A percentile compares a stretch with the other conserved stretches of the same genome.
These are phyloP conservation scores for Cymodocea nodosa DNA, from an alignment of 116 monocot species.

Conservation along the genomic window DNA sequence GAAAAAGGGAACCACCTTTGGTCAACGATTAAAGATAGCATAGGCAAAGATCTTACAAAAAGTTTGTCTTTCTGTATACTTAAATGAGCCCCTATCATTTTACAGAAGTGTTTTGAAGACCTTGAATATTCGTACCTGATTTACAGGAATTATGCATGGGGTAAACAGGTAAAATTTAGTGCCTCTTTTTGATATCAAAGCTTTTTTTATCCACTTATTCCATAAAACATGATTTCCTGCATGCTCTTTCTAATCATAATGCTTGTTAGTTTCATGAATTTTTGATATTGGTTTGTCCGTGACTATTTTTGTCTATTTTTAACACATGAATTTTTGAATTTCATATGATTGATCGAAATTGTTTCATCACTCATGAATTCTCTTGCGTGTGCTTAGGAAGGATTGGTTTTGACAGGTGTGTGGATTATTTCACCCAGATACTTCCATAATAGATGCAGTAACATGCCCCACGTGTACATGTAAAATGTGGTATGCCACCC, in stretches of 20 bases:
- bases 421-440: too few species aligned
- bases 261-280: neutral
- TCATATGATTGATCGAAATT: neutral
- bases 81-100: conserved; percentile 89
- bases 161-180: conserved; percentile 39
- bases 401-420: too few species aligned
- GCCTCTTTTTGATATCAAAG: too few species aligned
- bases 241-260: neutral
- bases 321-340: too few species aligned
- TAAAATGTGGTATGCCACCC: too few species aligned
- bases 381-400: too few species aligned
- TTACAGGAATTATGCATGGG: conserved; percentile 83
- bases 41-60: conserved; percentile 98
- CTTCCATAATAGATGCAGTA: too few species aligned
- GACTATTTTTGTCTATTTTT: too few species aligned
- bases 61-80: conserved; percentile 97
- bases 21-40: conserved; percentile 99
- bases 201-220: neutral
- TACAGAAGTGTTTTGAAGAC: conserved; percentile 98
- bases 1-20: conserved; percentile 96
- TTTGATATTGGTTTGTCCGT: too few species aligned
- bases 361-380: too few species aligned
- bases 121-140: conserved; percentile 92
- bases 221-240: too few species aligned
- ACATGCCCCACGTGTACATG: too few species aligned